Conservation (phyloP, 2,329 filamentous ascomycete species). For the Colletotrichum godetiae region DNA sequence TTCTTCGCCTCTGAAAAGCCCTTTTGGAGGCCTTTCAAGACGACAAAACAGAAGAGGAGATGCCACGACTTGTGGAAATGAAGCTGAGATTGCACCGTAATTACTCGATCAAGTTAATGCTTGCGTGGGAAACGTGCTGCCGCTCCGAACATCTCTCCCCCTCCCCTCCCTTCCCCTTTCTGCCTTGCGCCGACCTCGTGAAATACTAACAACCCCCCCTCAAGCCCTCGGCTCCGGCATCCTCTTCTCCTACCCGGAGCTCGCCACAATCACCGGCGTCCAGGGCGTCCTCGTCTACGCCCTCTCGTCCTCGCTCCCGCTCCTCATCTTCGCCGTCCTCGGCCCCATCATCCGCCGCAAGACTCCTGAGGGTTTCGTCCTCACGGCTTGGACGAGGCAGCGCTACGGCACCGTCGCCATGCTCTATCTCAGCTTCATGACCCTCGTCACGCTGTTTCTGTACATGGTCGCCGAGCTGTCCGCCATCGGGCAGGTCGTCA, state of each 20-base stretch:
- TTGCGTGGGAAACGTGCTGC: slow-evolving; percentile 98
- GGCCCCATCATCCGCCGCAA: slow-evolving; percentile 83
- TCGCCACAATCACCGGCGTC: slow-evolving; percentile 81
- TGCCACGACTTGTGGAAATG: slow-evolving; percentile 56
- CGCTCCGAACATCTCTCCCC: slow-evolving; percentile 69
- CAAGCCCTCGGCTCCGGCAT: slow-evolving; percentile 86
- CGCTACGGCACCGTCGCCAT: slow-evolving; percentile 77
- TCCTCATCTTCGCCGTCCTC: slow-evolving; percentile 79
- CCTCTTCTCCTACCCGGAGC: slow-evolving; percentile 83
- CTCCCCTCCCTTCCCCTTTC: slow-evolving; percentile 40
- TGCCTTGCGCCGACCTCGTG: slow-evolving; percentile 34
- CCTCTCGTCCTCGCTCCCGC: slow-evolving; percentile 76
- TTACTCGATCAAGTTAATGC: slow-evolving; percentile 99
- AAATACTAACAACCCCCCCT: slow-evolving; percentile 57
- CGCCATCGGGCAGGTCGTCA: slow-evolving; percentile 83
- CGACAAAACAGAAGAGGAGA: slow-evolving; percentile 48
- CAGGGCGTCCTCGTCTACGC: slow-evolving; percentile 84
- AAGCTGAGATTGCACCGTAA: slow-evolving; percentile 97
- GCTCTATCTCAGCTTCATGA: slow-evolving; percentile 81
- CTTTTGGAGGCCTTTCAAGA: not conserved
- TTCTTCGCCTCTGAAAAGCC: not conserved
- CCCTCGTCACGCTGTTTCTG: slow-evolving; percentile 83
- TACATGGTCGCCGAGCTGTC: slow-evolving; percentile 91
- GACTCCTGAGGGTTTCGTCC: slow-evolving; percentile 85
- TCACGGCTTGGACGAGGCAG: slow-evolving; percentile 87